These are phyloP conservation scores for Karstenula rhodostoma DNA, from an alignment of 2,329 filamentous ascomycete genomes.

Conservation along the genomic window DNA sequence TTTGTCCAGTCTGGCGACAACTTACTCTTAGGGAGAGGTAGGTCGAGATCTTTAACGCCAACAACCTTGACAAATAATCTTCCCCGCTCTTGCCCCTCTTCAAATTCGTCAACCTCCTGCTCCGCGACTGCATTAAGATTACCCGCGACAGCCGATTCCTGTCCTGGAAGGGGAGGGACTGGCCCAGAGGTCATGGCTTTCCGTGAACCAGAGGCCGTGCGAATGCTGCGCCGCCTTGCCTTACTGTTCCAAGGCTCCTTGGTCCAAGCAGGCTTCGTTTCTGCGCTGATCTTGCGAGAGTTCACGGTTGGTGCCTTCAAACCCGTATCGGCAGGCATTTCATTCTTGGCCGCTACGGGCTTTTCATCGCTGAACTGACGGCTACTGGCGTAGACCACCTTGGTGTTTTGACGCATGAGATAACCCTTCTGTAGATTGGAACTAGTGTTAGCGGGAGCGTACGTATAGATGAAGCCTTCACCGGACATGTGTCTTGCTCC, in stretches of 20 bases:
- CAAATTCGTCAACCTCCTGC: constrained; percentile 69
- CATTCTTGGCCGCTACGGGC: constrained; percentile 57
- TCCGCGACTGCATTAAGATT: constrained; percentile 72
- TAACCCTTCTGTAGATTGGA: constrained; percentile 87
- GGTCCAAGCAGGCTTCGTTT: constrained; percentile 79
- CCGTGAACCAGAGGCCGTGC: constrained; percentile 64
- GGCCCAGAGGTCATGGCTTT: constrained; percentile 70
- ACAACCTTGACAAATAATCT: constrained; percentile 98
- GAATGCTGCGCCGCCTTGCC: constrained; percentile 70
- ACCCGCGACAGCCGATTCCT: constrained; percentile 78
- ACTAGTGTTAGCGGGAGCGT: constrained; percentile 54
- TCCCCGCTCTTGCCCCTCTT: constrained; percentile 86
- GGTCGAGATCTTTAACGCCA: constrained; percentile 92
- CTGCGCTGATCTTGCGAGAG: constrained; percentile 78
- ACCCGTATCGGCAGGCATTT: constrained; percentile 39
- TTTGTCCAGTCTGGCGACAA: constrained; percentile 12
- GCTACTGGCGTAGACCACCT: constrained; percentile 89
- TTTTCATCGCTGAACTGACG: constrained; percentile 69
- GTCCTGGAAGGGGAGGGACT: constrained; percentile 84
- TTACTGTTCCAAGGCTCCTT: constrained; percentile 97
- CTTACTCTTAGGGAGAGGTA: constrained; percentile 90
- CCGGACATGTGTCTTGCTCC: constrained; percentile 36
- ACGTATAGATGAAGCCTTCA: constrained; percentile 39
- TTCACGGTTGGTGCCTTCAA: constrained; percentile 71
- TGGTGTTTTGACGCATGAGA: constrained; percentile 98